These are phyloP conservation scores for Aureobasidium sp. DNA, from an alignment of 2,329 filamentous ascomycete species.

Conservation along the genomic window DNA sequence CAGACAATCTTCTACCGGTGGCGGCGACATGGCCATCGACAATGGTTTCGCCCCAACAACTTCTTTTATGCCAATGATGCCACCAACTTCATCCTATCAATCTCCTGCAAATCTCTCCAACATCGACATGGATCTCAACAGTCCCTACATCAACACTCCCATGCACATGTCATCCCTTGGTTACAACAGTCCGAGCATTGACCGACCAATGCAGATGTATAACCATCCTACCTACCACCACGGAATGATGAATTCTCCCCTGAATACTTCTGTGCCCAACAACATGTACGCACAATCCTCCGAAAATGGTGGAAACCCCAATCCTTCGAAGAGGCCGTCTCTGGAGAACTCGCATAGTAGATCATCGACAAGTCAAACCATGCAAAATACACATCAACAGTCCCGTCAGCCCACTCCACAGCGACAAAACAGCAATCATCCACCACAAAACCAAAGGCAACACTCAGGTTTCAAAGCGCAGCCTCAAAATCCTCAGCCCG, in stretches of 20 bases:
- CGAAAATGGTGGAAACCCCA: constrained; percentile 23
- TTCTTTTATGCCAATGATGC: constrained; percentile 33
- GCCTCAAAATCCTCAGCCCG: constrained; percentile 26
- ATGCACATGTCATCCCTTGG: constrained; percentile 41
- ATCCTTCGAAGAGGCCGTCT: constrained; percentile 18
- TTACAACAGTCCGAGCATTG: constrained; percentile 28
- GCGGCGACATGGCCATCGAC: constrained; percentile 33
- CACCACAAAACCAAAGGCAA: not conserved
- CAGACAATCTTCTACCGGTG: constrained; percentile 22
- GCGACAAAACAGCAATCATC: constrained; percentile 15
- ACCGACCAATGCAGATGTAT: constrained; percentile 34
- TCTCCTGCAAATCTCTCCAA: constrained; percentile 34
- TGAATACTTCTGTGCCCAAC: constrained; percentile 27
- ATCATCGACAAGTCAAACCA: constrained; percentile 12
- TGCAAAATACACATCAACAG: constrained; percentile 19
- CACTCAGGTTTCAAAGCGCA: constrained; percentile 24
- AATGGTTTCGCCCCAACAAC: constrained; percentile 32
- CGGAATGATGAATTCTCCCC: constrained; percentile 36
- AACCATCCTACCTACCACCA: constrained; percentile 33
- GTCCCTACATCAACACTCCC: constrained; percentile 34
- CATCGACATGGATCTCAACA: constrained; percentile 39
- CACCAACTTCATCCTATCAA: constrained; percentile 35
- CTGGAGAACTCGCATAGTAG: constrained; percentile 6
- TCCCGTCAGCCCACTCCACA: constrained; percentile 21
- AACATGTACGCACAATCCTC: constrained; percentile 25